Evolutionary conservation across 257 asterid species (phyloP), one percentile per base, ranked within the genome.

Genomic region (Gentiana straminea): DNA sequence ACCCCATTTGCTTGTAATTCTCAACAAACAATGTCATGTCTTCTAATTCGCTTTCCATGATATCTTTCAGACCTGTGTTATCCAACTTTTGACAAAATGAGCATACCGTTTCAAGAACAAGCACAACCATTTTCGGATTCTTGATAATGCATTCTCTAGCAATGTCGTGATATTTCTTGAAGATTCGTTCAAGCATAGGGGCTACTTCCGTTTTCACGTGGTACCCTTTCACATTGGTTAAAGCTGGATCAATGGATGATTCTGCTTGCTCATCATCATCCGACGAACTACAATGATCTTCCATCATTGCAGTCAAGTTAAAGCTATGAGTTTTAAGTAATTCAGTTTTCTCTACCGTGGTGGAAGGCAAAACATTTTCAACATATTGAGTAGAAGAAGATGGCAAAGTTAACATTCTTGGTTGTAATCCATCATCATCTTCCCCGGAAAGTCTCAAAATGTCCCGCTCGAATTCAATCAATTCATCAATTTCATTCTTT

Each of bases 81-180:
- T 56, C 51, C 39, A 68, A 10, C 3, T 56, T 46, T 5, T 48
- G 66, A 33, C 12, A 61, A 37, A 50, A 49, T 6, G 4, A 11
- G 5, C 68, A 61, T 3, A 62, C 51, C 5, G 45, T 32, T 59
- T 68, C 64, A 39, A 61, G 73, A 0, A 55, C 35, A 11, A 41
- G 43, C 37, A 55, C 13, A 33, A 38, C 45, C 32, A 3, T 24
- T 9, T 54, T 36, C 8, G 44, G 13, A 51, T n/a, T 39, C 32
- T 43, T 9, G 1, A 58, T 35, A 24, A 41, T 38, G 59, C 55
- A 35, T 45, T 55, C 37, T 13, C 24, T 45, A 10, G 64, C 73
- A 62, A 68, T 68, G 45, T 57, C 68, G 4, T 68, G 64, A 41
- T 68, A 5, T 35, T 57, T 63, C 0, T 48, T 57, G 7, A 68